Evolutionary conservation across 805 yeast species (phyloP).

Genomic region (Ogataea nakhonphanomensis): DNA sequence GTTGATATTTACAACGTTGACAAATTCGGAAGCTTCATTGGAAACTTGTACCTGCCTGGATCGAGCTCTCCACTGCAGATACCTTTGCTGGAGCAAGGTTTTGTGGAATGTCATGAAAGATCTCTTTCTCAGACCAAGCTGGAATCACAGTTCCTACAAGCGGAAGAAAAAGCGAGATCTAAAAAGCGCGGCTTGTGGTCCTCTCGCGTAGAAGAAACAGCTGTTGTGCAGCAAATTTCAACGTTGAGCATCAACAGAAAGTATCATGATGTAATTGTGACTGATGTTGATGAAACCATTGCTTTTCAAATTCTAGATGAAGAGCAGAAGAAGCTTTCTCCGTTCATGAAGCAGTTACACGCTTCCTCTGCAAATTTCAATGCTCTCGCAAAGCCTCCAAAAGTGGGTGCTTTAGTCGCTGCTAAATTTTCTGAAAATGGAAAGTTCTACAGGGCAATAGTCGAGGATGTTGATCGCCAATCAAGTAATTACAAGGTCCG

Average conservation of each 20-base stretch:
- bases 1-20: slow-evolving; percentile 68
- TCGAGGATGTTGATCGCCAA: slow-evolving; percentile 43
- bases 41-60: slow-evolving; percentile 56
- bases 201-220: slow-evolving; percentile 46
- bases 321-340: slow-evolving; percentile 36
- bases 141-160: slow-evolving; percentile 50
- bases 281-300: slow-evolving; percentile 42
- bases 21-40: slow-evolving; percentile 77
- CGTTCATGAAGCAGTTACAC: slow-evolving; percentile 47
- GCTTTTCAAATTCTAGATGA: slow-evolving; percentile 44
- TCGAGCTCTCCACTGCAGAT: slow-evolving; percentile 55
- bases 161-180: slow-evolving; percentile 59
- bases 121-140: slow-evolving; percentile 59
- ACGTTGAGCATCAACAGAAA: slow-evolving; percentile 31
- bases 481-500: slow-evolving; percentile 46
- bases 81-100: slow-evolving; percentile 57
- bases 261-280: slow-evolving; percentile 51
- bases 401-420: slow-evolving; percentile 52
- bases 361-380: slow-evolving; percentile 35
- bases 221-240: slow-evolving; percentile 22
- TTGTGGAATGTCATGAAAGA: slow-evolving; percentile 59
- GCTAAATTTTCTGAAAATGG: slow-evolving; percentile 51
- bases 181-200: slow-evolving; percentile 66
- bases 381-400: slow-evolving; percentile 40
- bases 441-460: slow-evolving; percentile 57